Base-by-base conservation (phyloP, 225 moss, liverwort and hornwort genomes). In the Rhytidiadelphus loreus region DNA sequence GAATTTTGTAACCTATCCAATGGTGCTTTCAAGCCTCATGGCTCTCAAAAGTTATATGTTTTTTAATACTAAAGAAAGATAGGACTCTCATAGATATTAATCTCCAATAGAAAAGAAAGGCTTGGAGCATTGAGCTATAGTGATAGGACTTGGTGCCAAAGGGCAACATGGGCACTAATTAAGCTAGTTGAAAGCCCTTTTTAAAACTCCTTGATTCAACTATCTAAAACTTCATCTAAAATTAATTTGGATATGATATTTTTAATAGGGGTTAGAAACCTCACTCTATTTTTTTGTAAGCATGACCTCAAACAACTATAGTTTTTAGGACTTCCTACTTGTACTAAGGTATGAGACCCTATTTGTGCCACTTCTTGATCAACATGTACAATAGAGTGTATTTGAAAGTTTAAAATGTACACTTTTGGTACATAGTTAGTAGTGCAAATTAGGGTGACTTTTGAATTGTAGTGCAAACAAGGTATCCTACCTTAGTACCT, bases 231-330 rank as follows among this genome's bases (percentile, higher is more conserved):
- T 69, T 39, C 1, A 4, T 70, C 12, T 68, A n/a, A 2, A 39
- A 23, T 5, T 25, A 70, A 70, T 25, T 25, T 70, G 24, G 14
- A 70, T 70, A 24, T 15, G 13, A 24, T 69, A 39, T 24, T 68
- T 39, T 2, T 39, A 23, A 39, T 69, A 10, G 24, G 11, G 20
- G 3, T 39, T 2, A 7, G 7, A n/a, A n/a, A 12, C 13, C 23
- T 68, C 2, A 0, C 7, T 39, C 13, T 1, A 22, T 0, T 23
- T 23, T 13, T 0, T 39, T 4, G 6, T 39, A 7, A 23, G 4
- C 4, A n/a, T 23, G 23, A n/a, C 13, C 7, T 68, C 39, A 39
- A 68, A 68, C 13, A 68, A 68, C 23, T 39, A 68, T 13, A 7
- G 4, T 68, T 68, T 8, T 8, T 13, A 68, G 0, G 2, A 32